Evolutionary conservation across 2,329 filamentous ascomycete genomes (phyloP), one percentile per base, ranked within the genome.

Genomic region (Arthrinium phaeospermum): DNA sequence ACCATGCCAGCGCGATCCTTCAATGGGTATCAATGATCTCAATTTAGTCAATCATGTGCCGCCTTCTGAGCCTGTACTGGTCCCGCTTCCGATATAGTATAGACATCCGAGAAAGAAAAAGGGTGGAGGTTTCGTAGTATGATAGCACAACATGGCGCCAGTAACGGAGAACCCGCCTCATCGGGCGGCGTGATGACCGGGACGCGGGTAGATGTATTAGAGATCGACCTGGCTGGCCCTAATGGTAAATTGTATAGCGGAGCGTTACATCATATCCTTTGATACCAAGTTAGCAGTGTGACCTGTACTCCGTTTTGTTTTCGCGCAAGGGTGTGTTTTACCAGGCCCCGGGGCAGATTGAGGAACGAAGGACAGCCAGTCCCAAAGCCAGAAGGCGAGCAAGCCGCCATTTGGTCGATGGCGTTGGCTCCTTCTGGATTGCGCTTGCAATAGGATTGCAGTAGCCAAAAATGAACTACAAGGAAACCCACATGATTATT

Each of bases 401-500:
- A 27, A 61, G 53, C 30, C 53, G 19, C 2, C 16, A 19, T 30
- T 4, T 16, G 4, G 16, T 19, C 14, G 24, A 57, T 57, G 51
- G 51, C 24, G 27, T 30, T 14, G 51, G 30, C 51, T 57, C 30
- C 19, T 37, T 45, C 44, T 49, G 34, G 47, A 27, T 70, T 70
- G 68, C 68, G 49, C 68, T 70, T 70, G 68, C 68, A 70, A 57
- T 13, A 34, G 45, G 67, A 16, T 34, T 37, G 34, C 19, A 37
- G 45, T 41, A 64, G 57, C 67, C 41, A 68, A 70, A 68, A 70
- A 47, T 2, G 68, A 41, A 61, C 53, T 30, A 30, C 49, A 69
- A 57, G 74, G 73, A 74, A 51, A 71, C 72, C 72, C 71, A 73
- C 70, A 74, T 76, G 76, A 71, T 73, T 77, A 77, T 74, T 76